A percentile compares a stretch with the other conserved stretches of the same genome.
Conservation (phyloP, 495 filamentous ascomycete genomes). For the Penicillium riverlandense region DNA sequence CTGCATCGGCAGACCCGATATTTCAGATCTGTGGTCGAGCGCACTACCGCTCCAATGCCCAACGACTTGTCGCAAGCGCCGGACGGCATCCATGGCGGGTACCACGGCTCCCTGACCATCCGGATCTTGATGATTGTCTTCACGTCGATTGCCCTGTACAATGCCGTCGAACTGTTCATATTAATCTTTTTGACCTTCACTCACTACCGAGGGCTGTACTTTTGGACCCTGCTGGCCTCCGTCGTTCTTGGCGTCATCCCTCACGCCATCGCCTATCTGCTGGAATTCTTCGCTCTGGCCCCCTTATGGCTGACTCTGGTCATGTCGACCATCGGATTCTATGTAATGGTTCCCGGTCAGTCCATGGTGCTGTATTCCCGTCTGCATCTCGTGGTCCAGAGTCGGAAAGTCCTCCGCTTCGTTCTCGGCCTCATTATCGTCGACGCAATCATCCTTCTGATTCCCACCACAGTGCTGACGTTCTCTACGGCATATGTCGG, state of each 20-base stretch:
- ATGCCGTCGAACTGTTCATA: slow-evolving; percentile 27
- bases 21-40: too few species aligned
- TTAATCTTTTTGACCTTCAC: slow-evolving; percentile 32
- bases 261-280: slow-evolving; percentile 45
- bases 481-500: slow-evolving; percentile 33
- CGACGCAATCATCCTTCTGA: slow-evolving; percentile 39
- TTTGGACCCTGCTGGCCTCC: slow-evolving; percentile 40
- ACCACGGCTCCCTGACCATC: not conserved
- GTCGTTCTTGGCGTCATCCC: slow-evolving; percentile 43
- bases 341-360: slow-evolving; percentile 56
- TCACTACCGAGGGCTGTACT: slow-evolving; percentile 34
- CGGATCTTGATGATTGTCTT: not conserved
- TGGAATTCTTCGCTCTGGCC: slow-evolving; percentile 45
- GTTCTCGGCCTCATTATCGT: slow-evolving; percentile 51
- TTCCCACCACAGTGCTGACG: slow-evolving; percentile 47
- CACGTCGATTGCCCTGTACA: slow-evolving; percentile 19
- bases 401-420: slow-evolving; percentile 35
- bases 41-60: too few species aligned
- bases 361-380: slow-evolving; percentile 63
- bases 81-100: not conserved
- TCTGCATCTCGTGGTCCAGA: slow-evolving; percentile 51
- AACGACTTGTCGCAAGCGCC: not conserved
- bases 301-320: slow-evolving; percentile 30
- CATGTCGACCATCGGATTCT: slow-evolving; percentile 48
- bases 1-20: too few species aligned